Base-by-base conservation (phyloP, 331 rosid genomes). In the Quercus phellos region DNA sequence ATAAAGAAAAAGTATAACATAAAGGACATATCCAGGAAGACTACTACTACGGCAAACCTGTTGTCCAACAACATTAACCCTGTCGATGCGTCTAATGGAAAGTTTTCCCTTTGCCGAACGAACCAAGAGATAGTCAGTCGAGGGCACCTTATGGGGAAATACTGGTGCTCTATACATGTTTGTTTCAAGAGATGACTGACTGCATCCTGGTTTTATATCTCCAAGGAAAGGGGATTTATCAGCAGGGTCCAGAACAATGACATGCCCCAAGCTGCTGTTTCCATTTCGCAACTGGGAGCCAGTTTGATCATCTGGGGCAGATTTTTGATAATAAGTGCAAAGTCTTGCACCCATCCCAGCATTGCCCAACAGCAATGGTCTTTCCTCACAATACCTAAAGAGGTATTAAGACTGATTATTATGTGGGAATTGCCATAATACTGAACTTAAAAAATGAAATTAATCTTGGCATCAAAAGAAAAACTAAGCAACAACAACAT, bases 151-250 rank as follows among this genome's bases (percentile, higher is more conserved):
- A 74, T 94, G 99, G 35, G 95, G 76, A 82, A 94, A 94, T 76
- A 90, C 19, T 12, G 99, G 99, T 68, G 99, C 94, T 82, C 99
- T 87, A 74, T 92, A 94, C 96, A 94, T 90, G 84, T 94, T 94
- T 76, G 99, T 92, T 92, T 94, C 99, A 69, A 94, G 88, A 68
- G 99, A 90, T 38, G 97, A 89, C 88, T 88, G 99, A 81, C 85
- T 81, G 77, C 83, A 88, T 50, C 99, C 97, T 70, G 92, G 85
- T 85, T 92, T 92, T 58, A 93, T 85, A 80, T 94, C 99, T 34
- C 97, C 99, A 68, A 94, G 92, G 84, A 87, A 94, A 81, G 99
- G 99, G 74, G 97, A 94, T 87, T 94, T 92, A 84, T 94, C 99
- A 59, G 96, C 88, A 85, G 97, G 93, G 80, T 94, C 95, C 34